A percentile compares a stretch with the other conserved stretches of the same genome.
These are phyloP conservation scores for Sideroxylon spinosum DNA, from an alignment of 179 eudicot genomes.

Conservation along the genomic window DNA sequence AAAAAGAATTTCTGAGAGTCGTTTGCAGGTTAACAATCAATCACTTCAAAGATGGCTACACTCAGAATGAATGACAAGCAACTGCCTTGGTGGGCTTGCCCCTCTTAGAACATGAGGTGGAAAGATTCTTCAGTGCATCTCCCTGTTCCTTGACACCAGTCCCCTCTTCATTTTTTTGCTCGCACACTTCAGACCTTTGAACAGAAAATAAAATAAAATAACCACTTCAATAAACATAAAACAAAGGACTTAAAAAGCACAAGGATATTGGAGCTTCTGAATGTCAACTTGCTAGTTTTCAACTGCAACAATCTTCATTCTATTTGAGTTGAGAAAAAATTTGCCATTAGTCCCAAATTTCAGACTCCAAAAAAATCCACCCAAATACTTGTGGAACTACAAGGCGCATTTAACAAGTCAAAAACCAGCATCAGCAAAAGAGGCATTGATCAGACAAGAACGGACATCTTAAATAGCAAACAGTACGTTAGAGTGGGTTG, in stretches of 20 bases:
- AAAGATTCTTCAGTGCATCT: not conserved
- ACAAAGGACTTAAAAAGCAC: not conserved
- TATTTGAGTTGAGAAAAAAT: no score
- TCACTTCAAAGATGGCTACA: not conserved
- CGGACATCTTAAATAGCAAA: not conserved
- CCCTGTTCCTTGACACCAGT: not conserved
- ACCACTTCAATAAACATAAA: not conserved
- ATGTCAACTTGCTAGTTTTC: not conserved
- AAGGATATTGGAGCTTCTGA: not conserved
- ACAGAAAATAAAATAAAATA: not conserved
- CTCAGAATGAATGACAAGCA: not conserved
- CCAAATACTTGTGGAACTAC: slow-evolving; percentile 1
- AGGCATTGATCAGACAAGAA: not conserved
- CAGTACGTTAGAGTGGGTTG: not conserved
- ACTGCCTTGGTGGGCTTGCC: not conserved
- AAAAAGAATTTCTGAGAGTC: not conserved
- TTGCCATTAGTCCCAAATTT: no score
- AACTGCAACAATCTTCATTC: not conserved
- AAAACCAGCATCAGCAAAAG: not conserved
- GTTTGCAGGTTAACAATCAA: not conserved
- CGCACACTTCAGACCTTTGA: not conserved
- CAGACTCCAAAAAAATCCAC: not conserved
- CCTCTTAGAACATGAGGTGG: not conserved
- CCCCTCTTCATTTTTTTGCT: not conserved
- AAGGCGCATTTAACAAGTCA: not conserved